Evolutionary conservation across 768 basidiomycete species (phyloP).

Genomic region (Phlebiopsis flavidoalba): DNA sequence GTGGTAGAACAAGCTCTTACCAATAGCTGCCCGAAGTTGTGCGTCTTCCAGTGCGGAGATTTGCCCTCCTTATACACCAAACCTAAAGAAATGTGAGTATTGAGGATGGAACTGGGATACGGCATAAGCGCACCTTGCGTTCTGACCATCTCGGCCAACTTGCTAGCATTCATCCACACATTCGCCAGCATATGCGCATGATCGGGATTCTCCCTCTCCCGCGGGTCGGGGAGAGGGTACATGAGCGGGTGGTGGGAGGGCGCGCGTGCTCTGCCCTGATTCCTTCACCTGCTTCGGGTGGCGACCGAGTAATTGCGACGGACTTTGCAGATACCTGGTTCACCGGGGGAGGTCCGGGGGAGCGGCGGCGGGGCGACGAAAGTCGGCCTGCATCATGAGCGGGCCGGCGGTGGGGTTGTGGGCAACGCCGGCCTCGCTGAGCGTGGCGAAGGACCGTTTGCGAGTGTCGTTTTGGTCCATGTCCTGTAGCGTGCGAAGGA

Average conservation of each 20-base stretch:
- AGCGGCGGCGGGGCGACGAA: slow-evolving; percentile 20
- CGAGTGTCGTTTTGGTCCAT: slow-evolving; percentile 69
- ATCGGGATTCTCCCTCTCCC: slow-evolving; percentile 41
- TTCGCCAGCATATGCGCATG: slow-evolving; percentile 70
- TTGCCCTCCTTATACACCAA: slow-evolving; percentile 79
- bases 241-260: slow-evolving; percentile 5
- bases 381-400: slow-evolving; percentile 16
- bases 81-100: not conserved
- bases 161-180: slow-evolving; percentile 71
- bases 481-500: slow-evolving; percentile 67
- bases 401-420: slow-evolving; percentile 29
- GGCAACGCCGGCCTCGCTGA: slow-evolving; percentile 54
- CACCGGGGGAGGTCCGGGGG: slow-evolving; percentile 30
- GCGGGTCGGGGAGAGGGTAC: slow-evolving; percentile 16
- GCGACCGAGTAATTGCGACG: slow-evolving; percentile 35
- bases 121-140: slow-evolving; percentile 47
- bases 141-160: slow-evolving; percentile 63
- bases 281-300: slow-evolving; percentile 29
- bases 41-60: slow-evolving; percentile 72
- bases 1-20: slow-evolving; percentile 33
- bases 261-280: slow-evolving; percentile 3
- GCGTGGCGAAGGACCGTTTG: slow-evolving; percentile 57
- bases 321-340: slow-evolving; percentile 39
- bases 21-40: slow-evolving; percentile 57
- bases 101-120: not conserved